Evolutionary conservation across 352 stramenopile species (phyloP).

Genomic region (Phytophthora pseudosyringae): DNA sequence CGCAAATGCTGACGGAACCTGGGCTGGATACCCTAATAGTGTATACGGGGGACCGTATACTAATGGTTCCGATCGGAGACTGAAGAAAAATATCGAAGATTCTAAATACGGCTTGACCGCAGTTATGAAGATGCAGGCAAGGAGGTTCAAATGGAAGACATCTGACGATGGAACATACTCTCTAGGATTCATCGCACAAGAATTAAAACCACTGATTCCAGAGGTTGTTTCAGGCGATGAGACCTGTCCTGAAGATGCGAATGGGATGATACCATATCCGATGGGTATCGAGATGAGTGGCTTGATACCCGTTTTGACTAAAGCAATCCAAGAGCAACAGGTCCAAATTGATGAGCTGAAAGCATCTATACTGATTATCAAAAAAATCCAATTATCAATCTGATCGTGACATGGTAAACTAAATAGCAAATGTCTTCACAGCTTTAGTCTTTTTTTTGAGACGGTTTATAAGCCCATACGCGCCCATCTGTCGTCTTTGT

Average conservation of each 20-base stretch:
- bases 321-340: constrained; percentile 3
- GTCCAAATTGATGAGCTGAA: neutral
- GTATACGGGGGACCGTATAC: neutral
- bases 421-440: too few relatives aligned
- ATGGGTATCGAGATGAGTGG: neutral
- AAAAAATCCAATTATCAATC: too few relatives aligned
- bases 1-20: neutral
- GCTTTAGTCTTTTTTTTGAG: too few relatives aligned
- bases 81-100: constrained; percentile 6
- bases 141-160: neutral
- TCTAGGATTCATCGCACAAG: neutral
- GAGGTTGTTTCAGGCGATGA: neutral
- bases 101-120: neutral
- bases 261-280: neutral
- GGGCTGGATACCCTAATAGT: neutral
- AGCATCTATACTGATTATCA: neutral
- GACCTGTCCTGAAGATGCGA: neutral
- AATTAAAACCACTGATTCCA: neutral
- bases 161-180: neutral
- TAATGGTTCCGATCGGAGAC: constrained; percentile 1
- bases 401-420: too few relatives aligned
- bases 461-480: too few relatives aligned
- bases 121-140: neutral
- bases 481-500: too few relatives aligned
- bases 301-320: neutral